A percentile compares a stretch with the other conserved stretches of the same genome.
Evolutionary conservation across 768 basidiomycete genomes (phyloP).

Genomic region (Neoboletus magnificus): DNA sequence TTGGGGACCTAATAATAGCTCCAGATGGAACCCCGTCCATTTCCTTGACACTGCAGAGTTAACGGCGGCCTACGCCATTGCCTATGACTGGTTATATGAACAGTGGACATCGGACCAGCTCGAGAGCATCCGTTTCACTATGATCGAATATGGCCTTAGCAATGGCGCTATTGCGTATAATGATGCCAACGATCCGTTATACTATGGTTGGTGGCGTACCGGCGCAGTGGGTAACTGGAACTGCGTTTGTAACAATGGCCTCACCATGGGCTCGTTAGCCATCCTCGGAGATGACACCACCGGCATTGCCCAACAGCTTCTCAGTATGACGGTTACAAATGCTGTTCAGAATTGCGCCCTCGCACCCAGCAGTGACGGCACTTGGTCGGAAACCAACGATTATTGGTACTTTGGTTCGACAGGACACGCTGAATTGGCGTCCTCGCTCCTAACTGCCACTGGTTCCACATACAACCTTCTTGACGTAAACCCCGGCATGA

Average conservation of each 20-base stretch:
- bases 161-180: conserved; percentile 59
- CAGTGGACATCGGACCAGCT: conserved; percentile 75
- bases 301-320: conserved; percentile 62
- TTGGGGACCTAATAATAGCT: conserved; percentile 62
- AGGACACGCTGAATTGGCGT: conserved; percentile 84
- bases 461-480: conserved; percentile 80
- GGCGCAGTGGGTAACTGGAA: conserved; percentile 93
- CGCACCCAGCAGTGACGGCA: conserved; percentile 67
- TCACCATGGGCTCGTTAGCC: conserved; percentile 86
- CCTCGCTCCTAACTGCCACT: conserved; percentile 79
- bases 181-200: conserved; percentile 29
- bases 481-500: conserved; percentile 64
- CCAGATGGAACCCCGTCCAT: conserved; percentile 84
- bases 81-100: conserved; percentile 95
- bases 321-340: conserved; percentile 67
- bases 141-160: conserved; percentile 75
- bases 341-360: conserved; percentile 74
- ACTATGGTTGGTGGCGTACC: conserved; percentile 76
- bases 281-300: conserved; percentile 82
- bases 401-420: conserved; percentile 97
- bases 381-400: conserved; percentile 92
- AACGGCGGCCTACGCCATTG: conserved; percentile 83
- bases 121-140: conserved; percentile 58
- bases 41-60: conserved; percentile 95
- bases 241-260: conserved; percentile 90